Evolutionary conservation across 73 alveolate species (phyloP).

Genomic region (Paramecium caudatum): DNA sequence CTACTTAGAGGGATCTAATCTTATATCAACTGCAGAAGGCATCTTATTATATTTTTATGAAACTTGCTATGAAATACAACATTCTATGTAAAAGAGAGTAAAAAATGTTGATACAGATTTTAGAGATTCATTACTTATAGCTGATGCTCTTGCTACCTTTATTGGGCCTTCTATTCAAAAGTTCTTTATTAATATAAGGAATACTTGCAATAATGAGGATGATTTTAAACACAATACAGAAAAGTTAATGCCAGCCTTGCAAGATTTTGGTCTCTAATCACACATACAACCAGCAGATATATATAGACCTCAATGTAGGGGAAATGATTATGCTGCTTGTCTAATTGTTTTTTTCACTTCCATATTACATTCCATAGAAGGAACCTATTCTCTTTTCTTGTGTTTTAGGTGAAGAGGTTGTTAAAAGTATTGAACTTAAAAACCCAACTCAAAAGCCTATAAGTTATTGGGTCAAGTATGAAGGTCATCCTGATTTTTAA

Average conservation of each 20-base stretch:
- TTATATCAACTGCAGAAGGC: constrained; percentile 93
- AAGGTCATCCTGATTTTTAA: constrained; percentile 86
- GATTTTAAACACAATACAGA: constrained; percentile 87
- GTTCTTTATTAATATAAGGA: constrained; percentile 24
- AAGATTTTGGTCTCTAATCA: constrained; percentile 91
- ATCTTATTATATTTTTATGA: constrained; percentile 93
- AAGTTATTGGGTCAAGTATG: constrained; percentile 96
- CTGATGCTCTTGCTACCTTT: constrained; percentile 1
- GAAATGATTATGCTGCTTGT: constrained; percentile 92
- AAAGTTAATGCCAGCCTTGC: constrained; percentile 86
- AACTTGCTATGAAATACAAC: constrained; percentile 81
- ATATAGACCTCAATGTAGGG: constrained; percentile 94
- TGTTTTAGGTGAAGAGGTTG: constrained; percentile 95
- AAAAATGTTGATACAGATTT: constrained; percentile 89
- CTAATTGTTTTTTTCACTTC: constrained; percentile 94
- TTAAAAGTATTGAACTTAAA: constrained; percentile 90
- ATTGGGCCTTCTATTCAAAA: constrained; percentile 3
- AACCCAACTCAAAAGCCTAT: constrained; percentile 96
- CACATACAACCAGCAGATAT: constrained; percentile 85
- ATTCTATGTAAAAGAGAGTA: constrained; percentile 83
- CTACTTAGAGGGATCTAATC: constrained; percentile 88
- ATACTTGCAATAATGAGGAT: constrained; percentile 79
- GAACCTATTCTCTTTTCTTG: constrained; percentile 92
- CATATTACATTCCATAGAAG: constrained; percentile 97
- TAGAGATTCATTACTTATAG: constrained; percentile 19